Percentiles rank a stretch among this genome's conserved stretches.
Evolutionary conservation across 306 rosid species (phyloP).

Genomic region (Castanospermum australe): DNA sequence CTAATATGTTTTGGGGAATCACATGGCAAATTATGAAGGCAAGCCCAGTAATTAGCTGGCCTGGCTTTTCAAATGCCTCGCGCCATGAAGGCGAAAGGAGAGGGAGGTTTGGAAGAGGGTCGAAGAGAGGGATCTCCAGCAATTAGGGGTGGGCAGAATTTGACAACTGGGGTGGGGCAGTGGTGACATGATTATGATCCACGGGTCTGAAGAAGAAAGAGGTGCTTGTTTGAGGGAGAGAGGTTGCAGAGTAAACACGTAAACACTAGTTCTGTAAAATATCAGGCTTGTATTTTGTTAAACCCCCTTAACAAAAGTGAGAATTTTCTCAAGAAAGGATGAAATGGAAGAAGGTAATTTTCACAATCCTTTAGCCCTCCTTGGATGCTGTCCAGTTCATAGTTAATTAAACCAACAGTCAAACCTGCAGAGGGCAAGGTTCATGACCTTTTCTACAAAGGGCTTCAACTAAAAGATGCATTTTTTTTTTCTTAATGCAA

Average conservation of each 20-base stretch:
- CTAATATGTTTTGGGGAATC: neutral
- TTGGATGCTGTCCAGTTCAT: neutral
- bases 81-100: neutral
- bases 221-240: slow-evolving; percentile 14
- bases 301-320: neutral
- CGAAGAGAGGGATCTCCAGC: neutral
- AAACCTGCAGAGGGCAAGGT: neutral
- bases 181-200: neutral
- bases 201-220: neutral
- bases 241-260: neutral
- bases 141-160: neutral
- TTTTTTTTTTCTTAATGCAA: neutral
- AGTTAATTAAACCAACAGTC: neutral
- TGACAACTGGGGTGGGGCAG: slow-evolving; percentile 3
- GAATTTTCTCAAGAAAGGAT: neutral
- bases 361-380: neutral
- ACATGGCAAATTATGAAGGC: slow-evolving; percentile 11
- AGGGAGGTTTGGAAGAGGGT: neutral
- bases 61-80: neutral
- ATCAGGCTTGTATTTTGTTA: neutral
- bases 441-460: neutral
- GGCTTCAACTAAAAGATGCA: neutral
- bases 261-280: slow-evolving; percentile 32
- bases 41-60: neutral
- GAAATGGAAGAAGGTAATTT: neutral